phyloP scores from a whole-genome alignment of 139 green algal species.

The Chloropicon primus region DNA sequence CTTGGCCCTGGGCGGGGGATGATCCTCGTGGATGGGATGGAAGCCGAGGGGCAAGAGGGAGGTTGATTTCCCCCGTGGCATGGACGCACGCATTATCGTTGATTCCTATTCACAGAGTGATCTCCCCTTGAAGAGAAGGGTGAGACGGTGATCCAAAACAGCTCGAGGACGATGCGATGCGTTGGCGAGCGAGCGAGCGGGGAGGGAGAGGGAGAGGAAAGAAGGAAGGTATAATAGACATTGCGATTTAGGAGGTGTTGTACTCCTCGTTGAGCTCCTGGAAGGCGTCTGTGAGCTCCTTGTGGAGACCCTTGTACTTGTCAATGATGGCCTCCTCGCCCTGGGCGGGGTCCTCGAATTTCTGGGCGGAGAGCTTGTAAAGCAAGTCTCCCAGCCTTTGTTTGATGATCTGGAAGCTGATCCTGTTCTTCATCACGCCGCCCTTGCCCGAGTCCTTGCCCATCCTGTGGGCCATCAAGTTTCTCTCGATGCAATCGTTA shows the following conservation, averaged over 20 bases:
- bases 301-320: constrained; percentile 50
- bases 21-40: too few species aligned
- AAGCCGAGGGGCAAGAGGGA: too few species aligned
- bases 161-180: too few species aligned
- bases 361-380: constrained; percentile 85
- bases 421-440: constrained; percentile 43
- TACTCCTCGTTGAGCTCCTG: constrained; percentile 90
- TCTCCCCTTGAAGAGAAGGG: too few species aligned
- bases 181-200: too few species aligned
- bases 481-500: not conserved
- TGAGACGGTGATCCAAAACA: too few species aligned
- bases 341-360: constrained; percentile 92
- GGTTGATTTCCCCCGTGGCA: too few species aligned
- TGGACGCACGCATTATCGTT: too few species aligned
- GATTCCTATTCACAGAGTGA: too few species aligned
- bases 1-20: too few species aligned
- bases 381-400: constrained; percentile 75
- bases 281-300: constrained; percentile 80
- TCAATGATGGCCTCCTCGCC: constrained; percentile 49
- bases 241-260: constrained; percentile 4
- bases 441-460: constrained; percentile 33
- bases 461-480: constrained; percentile 75
- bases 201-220: not conserved
- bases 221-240: not conserved
- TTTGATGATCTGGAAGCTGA: constrained; percentile 96